Conservation (phyloP, 1,139 yeast species). For the Kodamaea sp. region DNA sequence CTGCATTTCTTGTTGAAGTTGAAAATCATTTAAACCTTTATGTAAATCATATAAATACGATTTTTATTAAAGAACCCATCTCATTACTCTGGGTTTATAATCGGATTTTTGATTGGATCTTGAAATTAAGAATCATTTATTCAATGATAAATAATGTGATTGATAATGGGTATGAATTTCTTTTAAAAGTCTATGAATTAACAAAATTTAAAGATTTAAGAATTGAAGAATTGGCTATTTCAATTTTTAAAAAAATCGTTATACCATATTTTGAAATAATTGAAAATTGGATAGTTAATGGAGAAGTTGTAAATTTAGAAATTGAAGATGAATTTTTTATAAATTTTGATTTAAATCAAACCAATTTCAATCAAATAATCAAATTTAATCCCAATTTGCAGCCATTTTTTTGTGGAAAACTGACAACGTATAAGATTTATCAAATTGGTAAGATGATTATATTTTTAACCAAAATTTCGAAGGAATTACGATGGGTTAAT, state of each 20-base stretch:
- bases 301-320: slow-evolving; percentile 54
- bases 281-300: slow-evolving; percentile 66
- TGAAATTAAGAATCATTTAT: slow-evolving; percentile 55
- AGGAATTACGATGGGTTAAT: slow-evolving; percentile 57
- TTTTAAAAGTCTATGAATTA: slow-evolving; percentile 50
- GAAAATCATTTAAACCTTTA: slow-evolving; percentile 53
- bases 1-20: slow-evolving; percentile 60
- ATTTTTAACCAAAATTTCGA: slow-evolving; percentile 62
- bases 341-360: slow-evolving; percentile 26
- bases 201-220: slow-evolving; percentile 62
- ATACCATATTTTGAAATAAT: slow-evolving; percentile 63
- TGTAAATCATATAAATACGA: slow-evolving; percentile 49
- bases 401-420: slow-evolving; percentile 51
- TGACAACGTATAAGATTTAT: slow-evolving; percentile 52
- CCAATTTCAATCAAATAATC: slow-evolving; percentile 37
- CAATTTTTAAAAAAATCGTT: slow-evolving; percentile 47
- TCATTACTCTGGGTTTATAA: slow-evolving; percentile 42
- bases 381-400: slow-evolving; percentile 37
- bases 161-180: slow-evolving; percentile 50
- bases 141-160: slow-evolving; percentile 36
- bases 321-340: slow-evolving; percentile 78
- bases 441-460: slow-evolving; percentile 78
- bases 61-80: slow-evolving; percentile 36
- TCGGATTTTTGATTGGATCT: slow-evolving; percentile 48
- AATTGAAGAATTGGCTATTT: slow-evolving; percentile 40